These are phyloP conservation scores for Dactylonectria macrodidyma DNA, from an alignment of 2,329 filamentous ascomycete genomes.

Conservation along the genomic window DNA sequence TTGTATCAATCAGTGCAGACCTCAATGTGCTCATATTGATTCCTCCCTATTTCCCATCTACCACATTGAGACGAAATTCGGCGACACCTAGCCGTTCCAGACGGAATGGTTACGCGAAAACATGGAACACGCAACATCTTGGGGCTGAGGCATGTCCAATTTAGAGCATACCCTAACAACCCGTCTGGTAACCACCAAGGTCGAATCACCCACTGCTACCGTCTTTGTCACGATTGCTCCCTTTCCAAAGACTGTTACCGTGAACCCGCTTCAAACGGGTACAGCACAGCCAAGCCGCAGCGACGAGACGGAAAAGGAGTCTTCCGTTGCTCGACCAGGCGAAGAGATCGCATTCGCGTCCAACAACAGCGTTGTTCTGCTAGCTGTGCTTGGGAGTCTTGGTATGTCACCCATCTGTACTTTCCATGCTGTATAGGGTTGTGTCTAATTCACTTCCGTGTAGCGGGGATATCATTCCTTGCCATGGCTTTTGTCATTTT, in stretches of 20 bases:
- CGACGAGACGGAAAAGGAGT: neutral
- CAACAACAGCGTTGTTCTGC: neutral
- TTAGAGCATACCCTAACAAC: neutral
- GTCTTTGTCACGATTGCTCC: slow-evolving; percentile 8
- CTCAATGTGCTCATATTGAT: neutral
- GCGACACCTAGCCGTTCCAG: neutral
- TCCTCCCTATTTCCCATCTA: neutral
- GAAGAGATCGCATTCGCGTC: neutral
- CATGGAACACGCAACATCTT: neutral
- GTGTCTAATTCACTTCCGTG: neutral
- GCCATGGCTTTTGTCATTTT: slow-evolving; percentile 7
- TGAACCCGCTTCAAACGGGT: neutral
- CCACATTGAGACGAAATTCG: neutral
- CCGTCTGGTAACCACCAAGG: neutral
- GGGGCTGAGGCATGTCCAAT: neutral
- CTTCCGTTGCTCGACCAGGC: neutral
- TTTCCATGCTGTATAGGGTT: neutral
- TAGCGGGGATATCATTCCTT: neutral
- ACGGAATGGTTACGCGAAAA: neutral
- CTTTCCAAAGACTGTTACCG: neutral
- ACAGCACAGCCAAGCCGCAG: neutral
- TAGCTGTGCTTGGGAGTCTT: slow-evolving; percentile 8
- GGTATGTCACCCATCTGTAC: neutral
- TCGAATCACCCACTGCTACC: slow-evolving; percentile 4
- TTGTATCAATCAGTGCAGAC: neutral